Conservation (phyloP, 1,284 basidiomycete species). For the Cryptococcus depauperatus region DNA sequence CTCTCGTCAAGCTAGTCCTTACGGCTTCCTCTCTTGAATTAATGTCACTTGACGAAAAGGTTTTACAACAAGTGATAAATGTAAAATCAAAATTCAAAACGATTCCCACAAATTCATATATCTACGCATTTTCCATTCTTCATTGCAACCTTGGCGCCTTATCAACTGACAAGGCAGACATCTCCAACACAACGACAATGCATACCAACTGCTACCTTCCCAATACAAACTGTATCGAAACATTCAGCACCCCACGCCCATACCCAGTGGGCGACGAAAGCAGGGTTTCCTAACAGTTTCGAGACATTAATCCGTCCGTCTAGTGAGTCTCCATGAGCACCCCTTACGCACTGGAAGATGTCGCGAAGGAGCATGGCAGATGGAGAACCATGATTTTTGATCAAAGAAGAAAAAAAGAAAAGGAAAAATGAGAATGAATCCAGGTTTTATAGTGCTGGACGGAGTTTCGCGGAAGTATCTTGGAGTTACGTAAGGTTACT, state of each 20-base stretch:
- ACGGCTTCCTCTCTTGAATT: no score
- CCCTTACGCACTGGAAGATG: constrained; percentile 3
- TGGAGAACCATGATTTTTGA: constrained; percentile 32
- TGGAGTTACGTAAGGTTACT: background rate
- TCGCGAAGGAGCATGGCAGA: constrained; percentile 23
- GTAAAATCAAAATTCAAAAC: no score
- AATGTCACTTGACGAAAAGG: no score
- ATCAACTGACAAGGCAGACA: no score
- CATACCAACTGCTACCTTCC: no score
- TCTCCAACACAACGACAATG: no score
- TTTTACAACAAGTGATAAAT: no score
- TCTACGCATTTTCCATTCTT: no score
- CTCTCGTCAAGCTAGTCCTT: no score
- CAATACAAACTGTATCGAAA: constrained; percentile 34
- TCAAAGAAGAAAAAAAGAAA: constrained; percentile 15
- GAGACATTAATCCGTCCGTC: constrained; percentile 45
- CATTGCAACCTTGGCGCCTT: no score
- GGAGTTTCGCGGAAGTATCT: background rate
- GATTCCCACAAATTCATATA: no score
- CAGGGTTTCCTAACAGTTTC: constrained; percentile 40
- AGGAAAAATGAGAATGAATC: constrained; percentile 3
- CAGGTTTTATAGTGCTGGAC: background rate
- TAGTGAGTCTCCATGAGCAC: constrained; percentile 31
- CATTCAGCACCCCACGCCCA: constrained; percentile 27
- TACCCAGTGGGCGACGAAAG: constrained; percentile 11